Conservation (phyloP, 2,329 filamentous ascomycete species). For the Aureobasidium namibiae region DNA sequence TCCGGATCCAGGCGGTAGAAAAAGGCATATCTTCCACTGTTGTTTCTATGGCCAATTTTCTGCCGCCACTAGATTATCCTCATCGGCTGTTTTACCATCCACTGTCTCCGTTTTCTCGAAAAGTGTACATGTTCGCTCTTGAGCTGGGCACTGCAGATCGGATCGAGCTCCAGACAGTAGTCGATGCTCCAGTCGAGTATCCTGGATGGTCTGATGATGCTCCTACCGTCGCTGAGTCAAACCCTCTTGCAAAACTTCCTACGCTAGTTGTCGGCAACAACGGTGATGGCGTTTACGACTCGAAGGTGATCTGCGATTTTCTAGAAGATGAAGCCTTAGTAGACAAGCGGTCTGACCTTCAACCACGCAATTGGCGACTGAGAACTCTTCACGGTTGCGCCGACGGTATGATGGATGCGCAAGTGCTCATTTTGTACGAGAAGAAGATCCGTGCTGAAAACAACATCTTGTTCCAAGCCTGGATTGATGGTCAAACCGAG, state of each 20-base stretch:
- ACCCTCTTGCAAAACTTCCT: conserved; percentile 3
- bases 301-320: conserved; percentile 7
- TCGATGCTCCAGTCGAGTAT: conserved; percentile 6
- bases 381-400: not conserved
- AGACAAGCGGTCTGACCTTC: conserved; percentile 2
- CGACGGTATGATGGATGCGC: conserved; percentile 3
- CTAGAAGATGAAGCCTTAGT: not conserved
- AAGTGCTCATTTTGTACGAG: conserved; percentile 8
- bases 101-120: not conserved
- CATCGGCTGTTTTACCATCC: conserved; percentile 1
- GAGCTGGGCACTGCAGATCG: not conserved
- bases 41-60: not conserved
- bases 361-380: not conserved
- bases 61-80: not conserved
- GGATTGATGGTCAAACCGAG: conserved; percentile 1
- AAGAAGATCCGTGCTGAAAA: conserved; percentile 10
- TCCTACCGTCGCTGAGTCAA: not conserved
- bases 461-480: not conserved
- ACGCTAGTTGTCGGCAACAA: conserved; percentile 2
- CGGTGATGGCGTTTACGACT: conserved; percentile 2
- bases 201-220: conserved; percentile 6
- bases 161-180: conserved; percentile 1
- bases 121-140: conserved; percentile 2
- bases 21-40: not conserved
- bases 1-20: conserved; percentile 33